Percentiles rank a stretch among this genome's conserved stretches.
Evolutionary conservation across 2,329 filamentous ascomycete genomes (phyloP).

Genomic region (Fusarium temperatum): DNA sequence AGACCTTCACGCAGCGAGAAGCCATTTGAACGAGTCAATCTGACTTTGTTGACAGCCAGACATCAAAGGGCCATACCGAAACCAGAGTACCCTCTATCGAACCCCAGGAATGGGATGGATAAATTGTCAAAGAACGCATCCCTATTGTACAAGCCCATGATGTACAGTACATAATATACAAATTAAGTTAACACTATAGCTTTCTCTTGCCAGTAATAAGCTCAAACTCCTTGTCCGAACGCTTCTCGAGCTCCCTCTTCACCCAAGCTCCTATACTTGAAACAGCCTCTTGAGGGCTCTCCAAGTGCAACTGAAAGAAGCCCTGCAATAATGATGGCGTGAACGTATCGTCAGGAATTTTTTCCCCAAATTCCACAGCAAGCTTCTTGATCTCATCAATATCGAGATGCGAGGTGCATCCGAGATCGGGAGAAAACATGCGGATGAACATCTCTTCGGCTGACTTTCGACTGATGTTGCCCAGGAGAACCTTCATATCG

Average conservation of each 20-base stretch:
- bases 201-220: slow-evolving; percentile 29
- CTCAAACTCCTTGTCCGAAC: slow-evolving; percentile 45
- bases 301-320: slow-evolving; percentile 55
- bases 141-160: neutral
- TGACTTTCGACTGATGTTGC: slow-evolving; percentile 55
- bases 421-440: slow-evolving; percentile 54
- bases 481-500: slow-evolving; percentile 69
- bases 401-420: slow-evolving; percentile 35
- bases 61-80: neutral
- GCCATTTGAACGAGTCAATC: neutral
- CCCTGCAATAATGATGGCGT: slow-evolving; percentile 62
- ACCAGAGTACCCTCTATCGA: neutral
- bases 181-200: slow-evolving; percentile 4
- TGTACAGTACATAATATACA: neutral
- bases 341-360: slow-evolving; percentile 58
- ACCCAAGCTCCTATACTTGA: slow-evolving; percentile 50
- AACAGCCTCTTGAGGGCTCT: slow-evolving; percentile 51
- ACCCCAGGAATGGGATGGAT: neutral
- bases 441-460: slow-evolving; percentile 58
- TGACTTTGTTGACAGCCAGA: too few relatives aligned
- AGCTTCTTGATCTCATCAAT: slow-evolving; percentile 54
- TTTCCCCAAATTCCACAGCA: slow-evolving; percentile 61
- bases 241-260: slow-evolving; percentile 44
- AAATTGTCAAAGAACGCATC: neutral
- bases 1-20: too few relatives aligned